Conservation (phyloP, 1,284 basidiomycete species). For the Lentinula novae-zelandiae region DNA sequence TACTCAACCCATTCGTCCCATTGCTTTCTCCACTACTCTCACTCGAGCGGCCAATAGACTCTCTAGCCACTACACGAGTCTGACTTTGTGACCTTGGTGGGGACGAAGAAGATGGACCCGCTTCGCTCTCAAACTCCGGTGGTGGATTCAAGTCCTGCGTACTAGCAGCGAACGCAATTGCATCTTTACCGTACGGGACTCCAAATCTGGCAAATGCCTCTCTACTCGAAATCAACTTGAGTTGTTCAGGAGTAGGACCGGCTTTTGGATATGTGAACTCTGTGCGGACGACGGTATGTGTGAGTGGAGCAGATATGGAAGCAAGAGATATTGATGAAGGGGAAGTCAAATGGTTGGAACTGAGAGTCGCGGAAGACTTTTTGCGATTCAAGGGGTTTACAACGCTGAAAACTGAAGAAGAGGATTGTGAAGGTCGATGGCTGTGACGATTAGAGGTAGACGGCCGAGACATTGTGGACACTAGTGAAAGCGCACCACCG, state of each 20-base stretch:
- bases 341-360: slow-evolving; percentile 34
- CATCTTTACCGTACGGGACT: slow-evolving; percentile 49
- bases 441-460: not conserved
- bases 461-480: slow-evolving; percentile 10
- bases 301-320: slow-evolving; percentile 49
- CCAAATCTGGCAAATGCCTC: slow-evolving; percentile 47
- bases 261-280: slow-evolving; percentile 48
- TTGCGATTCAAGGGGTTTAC: slow-evolving; percentile 34
- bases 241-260: slow-evolving; percentile 49
- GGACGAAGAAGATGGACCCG: slow-evolving; percentile 19
- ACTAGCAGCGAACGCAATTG: slow-evolving; percentile 40
- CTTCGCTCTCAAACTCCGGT: slow-evolving; percentile 34
- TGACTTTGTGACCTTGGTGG: slow-evolving; percentile 23
- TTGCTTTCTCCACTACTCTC: not conserved
- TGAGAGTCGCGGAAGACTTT: slow-evolving; percentile 30
- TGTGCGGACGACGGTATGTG: slow-evolving; percentile 47
- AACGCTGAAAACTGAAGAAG: slow-evolving; percentile 31
- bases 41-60: not conserved
- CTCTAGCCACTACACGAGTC: not conserved
- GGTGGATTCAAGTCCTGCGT: slow-evolving; percentile 32
- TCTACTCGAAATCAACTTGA: slow-evolving; percentile 45
- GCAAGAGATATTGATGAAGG: slow-evolving; percentile 46
- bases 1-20: not conserved
- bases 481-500: slow-evolving; percentile 13
- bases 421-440: slow-evolving; percentile 15